These are phyloP conservation scores for Epichloe gansuensis DNA, from an alignment of 2,329 filamentous ascomycete genomes.

Conservation along the genomic window DNA sequence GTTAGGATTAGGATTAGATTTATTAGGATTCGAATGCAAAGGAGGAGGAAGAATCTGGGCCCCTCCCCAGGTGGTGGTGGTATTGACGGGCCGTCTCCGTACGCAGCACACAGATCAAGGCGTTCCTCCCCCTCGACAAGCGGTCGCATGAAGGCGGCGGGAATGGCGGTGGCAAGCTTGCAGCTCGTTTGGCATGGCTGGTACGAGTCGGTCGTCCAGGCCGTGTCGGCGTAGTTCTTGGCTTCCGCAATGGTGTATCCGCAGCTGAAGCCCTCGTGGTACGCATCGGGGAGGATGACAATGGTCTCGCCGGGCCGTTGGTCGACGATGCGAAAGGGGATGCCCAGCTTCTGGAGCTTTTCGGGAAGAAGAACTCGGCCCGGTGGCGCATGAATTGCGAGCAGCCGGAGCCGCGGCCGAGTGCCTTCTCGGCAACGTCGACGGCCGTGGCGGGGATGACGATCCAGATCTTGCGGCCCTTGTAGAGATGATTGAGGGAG, in stretches of 20 bases:
- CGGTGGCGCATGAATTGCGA: slow-evolving; percentile 30
- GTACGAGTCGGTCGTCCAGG: slow-evolving; percentile 24
- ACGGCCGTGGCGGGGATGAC: slow-evolving; percentile 25
- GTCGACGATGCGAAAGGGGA: slow-evolving; percentile 26
- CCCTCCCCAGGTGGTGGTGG: no score
- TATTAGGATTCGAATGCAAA: no score
- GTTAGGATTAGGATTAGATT: no score
- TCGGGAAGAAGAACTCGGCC: slow-evolving; percentile 28
- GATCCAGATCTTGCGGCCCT: slow-evolving; percentile 29
- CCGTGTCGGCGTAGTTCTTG: slow-evolving; percentile 26
- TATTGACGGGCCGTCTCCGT: not conserved
- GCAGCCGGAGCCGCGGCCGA: slow-evolving; percentile 21
- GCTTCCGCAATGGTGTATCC: slow-evolving; percentile 29
- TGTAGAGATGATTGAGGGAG: slow-evolving; percentile 27
- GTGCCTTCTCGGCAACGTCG: slow-evolving; percentile 21
- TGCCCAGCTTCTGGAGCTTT: slow-evolving; percentile 26
- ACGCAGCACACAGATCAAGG: slow-evolving; percentile 22
- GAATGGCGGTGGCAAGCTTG: slow-evolving; percentile 24
- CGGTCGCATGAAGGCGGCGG: slow-evolving; percentile 21
- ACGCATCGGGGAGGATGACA: slow-evolving; percentile 27
- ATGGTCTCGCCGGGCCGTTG: slow-evolving; percentile 28
- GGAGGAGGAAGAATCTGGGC: no score
- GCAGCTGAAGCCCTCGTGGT: slow-evolving; percentile 30
- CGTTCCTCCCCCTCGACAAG: slow-evolving; percentile 20
- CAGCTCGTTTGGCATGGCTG: slow-evolving; percentile 23